Evolutionary conservation across 106 monocot genomes (phyloP).

Genomic region (Iris macrosiphon): DNA sequence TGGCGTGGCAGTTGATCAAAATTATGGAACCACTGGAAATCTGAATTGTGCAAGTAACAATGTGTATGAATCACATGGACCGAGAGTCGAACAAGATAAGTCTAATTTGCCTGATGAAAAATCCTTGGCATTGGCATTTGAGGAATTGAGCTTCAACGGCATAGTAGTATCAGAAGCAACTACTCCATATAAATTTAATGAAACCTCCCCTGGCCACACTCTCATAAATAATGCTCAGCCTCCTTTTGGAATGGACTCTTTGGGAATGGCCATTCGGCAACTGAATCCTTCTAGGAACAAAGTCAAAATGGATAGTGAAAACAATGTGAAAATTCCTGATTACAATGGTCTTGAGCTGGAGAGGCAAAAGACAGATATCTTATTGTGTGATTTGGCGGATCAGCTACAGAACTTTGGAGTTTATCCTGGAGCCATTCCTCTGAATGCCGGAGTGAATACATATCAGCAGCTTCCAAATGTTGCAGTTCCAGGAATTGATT

Average conservation of each 20-base stretch:
- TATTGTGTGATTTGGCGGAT: background rate
- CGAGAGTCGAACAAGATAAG: background rate
- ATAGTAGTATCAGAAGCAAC: background rate
- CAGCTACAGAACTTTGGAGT: background rate
- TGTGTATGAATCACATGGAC: background rate
- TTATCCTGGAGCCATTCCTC: constrained; percentile 1
- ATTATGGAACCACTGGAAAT: background rate
- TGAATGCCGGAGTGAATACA: constrained; percentile 1
- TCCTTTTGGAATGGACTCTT: background rate
- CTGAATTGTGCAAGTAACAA: too few species aligned
- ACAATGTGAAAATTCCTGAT: background rate
- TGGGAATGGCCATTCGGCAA: background rate
- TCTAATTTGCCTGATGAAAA: background rate
- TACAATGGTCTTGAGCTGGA: constrained; percentile 6
- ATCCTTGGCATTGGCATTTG: constrained; percentile 5
- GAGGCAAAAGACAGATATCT: constrained; percentile 3
- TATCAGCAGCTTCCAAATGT: constrained; percentile 10
- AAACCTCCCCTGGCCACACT: constrained; percentile 1
- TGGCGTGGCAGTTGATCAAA: background rate
- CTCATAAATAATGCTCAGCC: background rate
- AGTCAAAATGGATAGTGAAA: background rate
- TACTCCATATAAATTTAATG: background rate
- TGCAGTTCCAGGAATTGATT: constrained; percentile 1
- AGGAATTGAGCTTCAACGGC: constrained; percentile 17
- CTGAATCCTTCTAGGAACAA: background rate